phyloP scores from a whole-genome alignment of 345 rosid species.

The Populus alba region DNA sequence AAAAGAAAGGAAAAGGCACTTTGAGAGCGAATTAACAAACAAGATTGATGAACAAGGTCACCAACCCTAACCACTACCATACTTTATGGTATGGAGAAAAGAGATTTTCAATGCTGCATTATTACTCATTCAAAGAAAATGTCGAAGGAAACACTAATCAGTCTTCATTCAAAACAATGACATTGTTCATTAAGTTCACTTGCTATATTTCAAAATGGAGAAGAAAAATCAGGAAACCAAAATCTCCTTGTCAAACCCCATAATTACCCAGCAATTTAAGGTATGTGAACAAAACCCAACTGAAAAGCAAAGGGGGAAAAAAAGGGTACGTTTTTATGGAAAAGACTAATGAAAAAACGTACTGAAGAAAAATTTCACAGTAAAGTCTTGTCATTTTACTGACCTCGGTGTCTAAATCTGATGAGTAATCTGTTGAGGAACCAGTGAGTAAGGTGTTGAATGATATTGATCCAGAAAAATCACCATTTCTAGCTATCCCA shows the following conservation, averaged over 20 bases:
- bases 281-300: slow-evolving; percentile 6
- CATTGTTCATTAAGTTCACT: not conserved
- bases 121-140: not conserved
- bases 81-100: not conserved
- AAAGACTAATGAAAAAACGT: not conserved
- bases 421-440: slow-evolving; percentile 44
- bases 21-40: not conserved
- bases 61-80: too few species aligned
- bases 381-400: slow-evolving; percentile 21
- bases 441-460: slow-evolving; percentile 44
- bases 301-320: slow-evolving; percentile 3
- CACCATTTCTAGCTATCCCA: slow-evolving; percentile 33
- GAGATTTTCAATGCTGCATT: not conserved
- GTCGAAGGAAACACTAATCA: not conserved
- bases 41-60: too few species aligned
- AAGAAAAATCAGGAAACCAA: not conserved
- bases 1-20: not conserved
- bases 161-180: not conserved
- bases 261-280: slow-evolving; percentile 4
- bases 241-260: not conserved
- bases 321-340: not conserved
- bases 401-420: slow-evolving; percentile 63
- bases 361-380: not conserved
- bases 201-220: not conserved
- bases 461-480: slow-evolving; percentile 38